Base-by-base conservation (phyloP, 805 yeast species). In the Pichia heedii region DNA sequence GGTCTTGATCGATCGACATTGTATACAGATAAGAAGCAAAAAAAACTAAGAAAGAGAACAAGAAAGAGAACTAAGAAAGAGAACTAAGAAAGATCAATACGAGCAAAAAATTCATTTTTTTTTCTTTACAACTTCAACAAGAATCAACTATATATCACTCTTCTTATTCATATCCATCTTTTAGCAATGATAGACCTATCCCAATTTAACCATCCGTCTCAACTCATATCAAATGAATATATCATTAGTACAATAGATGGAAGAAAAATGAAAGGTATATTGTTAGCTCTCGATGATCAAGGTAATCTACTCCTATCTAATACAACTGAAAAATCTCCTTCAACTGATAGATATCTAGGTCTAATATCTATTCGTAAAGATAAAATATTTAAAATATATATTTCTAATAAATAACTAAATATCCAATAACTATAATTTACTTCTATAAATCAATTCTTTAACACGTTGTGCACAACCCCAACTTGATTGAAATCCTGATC, bases 381-480 rank as follows among this genome's bases (percentile, higher is more conserved):
- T 41, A 16, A 10, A 24, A 22, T 7, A 16, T 24, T 21, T 3
- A 26, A 33, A 29, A 16, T 16, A 33, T 19, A 30, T 18, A 24
- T 33, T 24, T n/a, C 13, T 13, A 33, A n/a, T 13, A 7, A 6
- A n/a, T 16, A 18, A 15, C 8, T 29, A 29, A 29, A 9, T 11
- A 29, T 16, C 12, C 9, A 2, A 13, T 16, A 3, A 16, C 21
- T 35, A 35, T 16, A 34, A 22, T 34, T 39, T 39, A 13, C 36
- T 34, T n/a, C 18, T 32, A 7, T 26, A 29, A 30, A 24, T 12
- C 7, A 42, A 19, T 5, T 33, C 33, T 15, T n/a, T 54, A 54
- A 77, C 22, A 74, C 76, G 55, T 68, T 65, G 64, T 68, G 73
- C 22, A 83, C 82, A 33, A 69, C 68, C 84, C 86, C 80, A 36